These are phyloP conservation scores for Gossypium trilobum DNA, from an alignment of 441 rosid species.

Conservation along the genomic window DNA sequence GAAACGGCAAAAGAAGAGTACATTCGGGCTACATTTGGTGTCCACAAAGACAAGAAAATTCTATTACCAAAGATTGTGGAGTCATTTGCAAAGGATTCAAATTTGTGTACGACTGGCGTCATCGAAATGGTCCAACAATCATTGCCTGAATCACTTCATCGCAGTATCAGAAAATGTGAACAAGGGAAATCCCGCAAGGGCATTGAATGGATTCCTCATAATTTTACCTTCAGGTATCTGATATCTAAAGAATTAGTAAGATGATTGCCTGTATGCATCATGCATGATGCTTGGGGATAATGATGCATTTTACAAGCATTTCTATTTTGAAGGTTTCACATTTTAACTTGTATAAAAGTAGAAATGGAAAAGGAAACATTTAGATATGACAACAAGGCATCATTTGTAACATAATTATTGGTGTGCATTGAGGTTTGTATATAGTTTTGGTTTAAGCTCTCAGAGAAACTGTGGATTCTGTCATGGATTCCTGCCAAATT, in stretches of 20 bases:
- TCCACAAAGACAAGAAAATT: neutral
- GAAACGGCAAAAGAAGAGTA: neutral
- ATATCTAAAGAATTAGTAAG: conserved; percentile 64
- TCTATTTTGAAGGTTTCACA: conserved; percentile 12
- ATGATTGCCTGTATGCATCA: conserved; percentile 22
- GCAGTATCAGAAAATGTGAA: conserved; percentile 44
- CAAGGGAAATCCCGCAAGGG: conserved; percentile 47
- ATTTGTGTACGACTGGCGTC: conserved; percentile 46
- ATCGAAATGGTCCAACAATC: conserved; percentile 55
- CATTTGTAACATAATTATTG: conserved; percentile 13
- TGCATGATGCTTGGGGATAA: neutral
- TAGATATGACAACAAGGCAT: conserved; percentile 18
- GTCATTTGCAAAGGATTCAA: conserved; percentile 61
- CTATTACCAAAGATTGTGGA: conserved; percentile 8
- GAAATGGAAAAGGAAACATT: conserved; percentile 17
- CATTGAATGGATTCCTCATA: conserved; percentile 79
- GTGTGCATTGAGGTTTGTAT: neutral
- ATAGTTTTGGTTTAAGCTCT: neutral
- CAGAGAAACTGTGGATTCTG: neutral
- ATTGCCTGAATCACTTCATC: conserved; percentile 51
- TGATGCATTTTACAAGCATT: conserved; percentile 11
- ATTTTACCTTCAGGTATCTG: conserved; percentile 68
- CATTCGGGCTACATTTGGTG: neutral
- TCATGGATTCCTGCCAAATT: neutral
- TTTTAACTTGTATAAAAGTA: conserved; percentile 27